These are phyloP conservation scores for Fusarium falciforme DNA, from an alignment of 2,329 filamentous ascomycete species.

Conservation along the genomic window DNA sequence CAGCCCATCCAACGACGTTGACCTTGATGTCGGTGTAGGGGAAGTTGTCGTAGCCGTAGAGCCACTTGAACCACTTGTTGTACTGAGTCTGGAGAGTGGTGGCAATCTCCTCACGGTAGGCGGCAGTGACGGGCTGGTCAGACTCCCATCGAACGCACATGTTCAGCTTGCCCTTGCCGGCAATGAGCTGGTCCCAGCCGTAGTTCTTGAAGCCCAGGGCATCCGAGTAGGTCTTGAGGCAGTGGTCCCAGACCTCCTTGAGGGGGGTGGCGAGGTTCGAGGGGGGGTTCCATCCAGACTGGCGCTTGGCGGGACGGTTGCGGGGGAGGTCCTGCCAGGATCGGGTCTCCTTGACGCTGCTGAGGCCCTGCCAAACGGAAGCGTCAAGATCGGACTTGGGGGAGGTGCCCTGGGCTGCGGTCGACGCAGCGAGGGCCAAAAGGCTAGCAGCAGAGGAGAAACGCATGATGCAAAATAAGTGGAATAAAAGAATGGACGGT, in stretches of 20 bases:
- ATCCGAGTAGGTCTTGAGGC: slow-evolving; percentile 42
- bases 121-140: slow-evolving; percentile 49
- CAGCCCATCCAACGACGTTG: slow-evolving; percentile 58
- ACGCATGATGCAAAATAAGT: slow-evolving; percentile 36
- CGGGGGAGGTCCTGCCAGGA: slow-evolving; percentile 15
- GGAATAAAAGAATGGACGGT: neutral
- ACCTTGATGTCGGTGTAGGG: slow-evolving; percentile 54
- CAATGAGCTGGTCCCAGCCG: slow-evolving; percentile 50
- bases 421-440: slow-evolving; percentile 39
- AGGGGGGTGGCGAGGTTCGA: slow-evolving; percentile 38
- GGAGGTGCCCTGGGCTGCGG: slow-evolving; percentile 35
- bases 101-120: slow-evolving; percentile 52
- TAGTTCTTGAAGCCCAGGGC: slow-evolving; percentile 48
- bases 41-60: slow-evolving; percentile 58
- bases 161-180: slow-evolving; percentile 45
- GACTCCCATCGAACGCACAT: slow-evolving; percentile 59
- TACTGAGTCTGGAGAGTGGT: slow-evolving; percentile 49
- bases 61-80: slow-evolving; percentile 55
- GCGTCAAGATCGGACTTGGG: slow-evolving; percentile 43
- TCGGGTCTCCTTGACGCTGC: slow-evolving; percentile 18
- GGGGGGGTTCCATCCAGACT: slow-evolving; percentile 46
- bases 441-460: slow-evolving; percentile 35
- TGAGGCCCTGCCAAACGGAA: slow-evolving; percentile 44
- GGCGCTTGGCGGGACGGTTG: slow-evolving; percentile 45
- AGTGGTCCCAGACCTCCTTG: slow-evolving; percentile 49